Evolutionary conservation across 2,329 filamentous ascomycete species (phyloP).

Genomic region (Neurospora sp.): DNA sequence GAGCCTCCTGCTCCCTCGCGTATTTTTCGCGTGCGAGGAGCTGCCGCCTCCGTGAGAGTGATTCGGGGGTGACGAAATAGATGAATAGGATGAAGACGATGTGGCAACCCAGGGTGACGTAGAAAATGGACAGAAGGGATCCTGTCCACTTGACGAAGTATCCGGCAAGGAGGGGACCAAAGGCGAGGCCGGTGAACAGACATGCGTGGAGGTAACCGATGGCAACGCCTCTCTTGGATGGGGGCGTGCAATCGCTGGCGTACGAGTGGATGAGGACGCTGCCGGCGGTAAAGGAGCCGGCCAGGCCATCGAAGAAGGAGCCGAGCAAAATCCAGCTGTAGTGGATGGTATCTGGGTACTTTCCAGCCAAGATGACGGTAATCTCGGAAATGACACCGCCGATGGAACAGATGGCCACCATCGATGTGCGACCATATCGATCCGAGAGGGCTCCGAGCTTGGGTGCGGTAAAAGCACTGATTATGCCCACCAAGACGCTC

Average conservation of each 20-base stretch:
- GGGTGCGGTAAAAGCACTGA: slow-evolving; percentile 75
- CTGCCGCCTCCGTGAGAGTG: slow-evolving; percentile 65
- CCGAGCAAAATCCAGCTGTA: slow-evolving; percentile 75
- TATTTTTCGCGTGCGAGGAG: slow-evolving; percentile 60
- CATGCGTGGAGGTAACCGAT: slow-evolving; percentile 89
- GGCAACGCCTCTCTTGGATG: slow-evolving; percentile 67
- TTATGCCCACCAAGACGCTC: slow-evolving; percentile 61
- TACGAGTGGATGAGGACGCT: slow-evolving; percentile 75
- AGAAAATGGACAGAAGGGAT: slow-evolving; percentile 73
- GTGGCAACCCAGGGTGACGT: slow-evolving; percentile 66
- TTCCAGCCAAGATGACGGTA: slow-evolving; percentile 69
- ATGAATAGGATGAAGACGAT: slow-evolving; percentile 64
- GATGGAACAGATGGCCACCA: slow-evolving; percentile 63
- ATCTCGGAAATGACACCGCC: slow-evolving; percentile 69
- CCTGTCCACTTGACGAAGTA: slow-evolving; percentile 70
- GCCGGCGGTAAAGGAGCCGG: slow-evolving; percentile 80
- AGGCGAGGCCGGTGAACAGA: slow-evolving; percentile 78
- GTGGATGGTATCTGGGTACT: slow-evolving; percentile 60
- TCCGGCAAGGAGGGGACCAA: slow-evolving; percentile 75
- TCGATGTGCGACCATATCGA: slow-evolving; percentile 65
- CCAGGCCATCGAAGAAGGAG: slow-evolving; percentile 68
- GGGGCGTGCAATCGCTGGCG: slow-evolving; percentile 76
- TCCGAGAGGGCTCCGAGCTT: slow-evolving; percentile 81
- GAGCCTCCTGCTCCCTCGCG: slow-evolving; percentile 31
- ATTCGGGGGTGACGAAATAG: slow-evolving; percentile 69